These are phyloP conservation scores for Colletotrichum noveboracense DNA, from an alignment of 2,329 filamentous ascomycete species.

Conservation along the genomic window DNA sequence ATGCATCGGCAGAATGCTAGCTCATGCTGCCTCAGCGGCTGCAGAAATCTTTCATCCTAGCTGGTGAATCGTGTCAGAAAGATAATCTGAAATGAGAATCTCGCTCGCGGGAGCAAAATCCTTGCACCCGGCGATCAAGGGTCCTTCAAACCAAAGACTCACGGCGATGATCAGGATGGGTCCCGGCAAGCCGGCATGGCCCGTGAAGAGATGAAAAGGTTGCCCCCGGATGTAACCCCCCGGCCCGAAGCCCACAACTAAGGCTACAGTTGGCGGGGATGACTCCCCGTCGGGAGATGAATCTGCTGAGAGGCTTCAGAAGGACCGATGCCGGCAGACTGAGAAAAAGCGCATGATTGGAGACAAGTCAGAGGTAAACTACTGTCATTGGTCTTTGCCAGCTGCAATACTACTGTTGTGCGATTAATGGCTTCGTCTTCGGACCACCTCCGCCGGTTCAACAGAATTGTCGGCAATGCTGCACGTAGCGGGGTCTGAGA, in stretches of 20 bases:
- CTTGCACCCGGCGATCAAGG: not conserved
- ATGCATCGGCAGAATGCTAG: not conserved
- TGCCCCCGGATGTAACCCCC: not conserved
- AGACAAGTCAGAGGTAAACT: not conserved
- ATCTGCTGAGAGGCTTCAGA: not conserved
- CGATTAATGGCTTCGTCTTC: not conserved
- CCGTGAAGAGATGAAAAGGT: not conserved
- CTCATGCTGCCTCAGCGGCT: not conserved
- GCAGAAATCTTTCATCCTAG: not conserved
- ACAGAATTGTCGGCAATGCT: not conserved
- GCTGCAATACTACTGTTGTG: not conserved
- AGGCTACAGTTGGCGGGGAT: not conserved
- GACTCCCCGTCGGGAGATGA: not conserved
- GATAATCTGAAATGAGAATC: not conserved
- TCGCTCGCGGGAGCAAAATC: not conserved
- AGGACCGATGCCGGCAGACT: not conserved
- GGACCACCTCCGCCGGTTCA: not conserved
- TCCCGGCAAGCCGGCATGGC: not conserved
- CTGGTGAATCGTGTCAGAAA: not conserved
- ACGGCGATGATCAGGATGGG: not conserved
- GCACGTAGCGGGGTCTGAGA: not conserved
- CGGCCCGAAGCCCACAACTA: not conserved
- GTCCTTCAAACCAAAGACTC: not conserved
- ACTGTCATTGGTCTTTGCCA: not conserved
- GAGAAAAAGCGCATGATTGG: not conserved